Percentiles rank a stretch among this genome's conserved stretches.
These are phyloP conservation scores for Lecanicillium sp. DNA, from an alignment of 2,329 filamentous ascomycete genomes.

Conservation along the genomic window DNA sequence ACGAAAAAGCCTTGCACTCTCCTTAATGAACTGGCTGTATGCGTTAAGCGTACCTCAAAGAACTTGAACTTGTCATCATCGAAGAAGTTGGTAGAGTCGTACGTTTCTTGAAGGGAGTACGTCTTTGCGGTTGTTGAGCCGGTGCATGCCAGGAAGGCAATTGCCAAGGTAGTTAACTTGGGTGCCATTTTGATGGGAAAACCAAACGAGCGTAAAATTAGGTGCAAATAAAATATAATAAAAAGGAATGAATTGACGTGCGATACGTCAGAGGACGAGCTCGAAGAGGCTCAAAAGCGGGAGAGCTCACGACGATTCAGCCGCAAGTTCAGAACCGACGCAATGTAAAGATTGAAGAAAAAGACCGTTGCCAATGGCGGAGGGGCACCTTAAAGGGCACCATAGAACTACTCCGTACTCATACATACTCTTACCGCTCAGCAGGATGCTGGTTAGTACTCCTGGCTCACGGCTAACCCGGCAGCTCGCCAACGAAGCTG, in stretches of 20 bases:
- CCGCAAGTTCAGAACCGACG: too few relatives aligned
- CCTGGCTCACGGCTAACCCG: too few relatives aligned
- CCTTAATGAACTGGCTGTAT: too few relatives aligned
- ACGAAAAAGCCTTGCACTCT: too few relatives aligned
- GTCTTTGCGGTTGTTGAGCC: constrained; percentile 3
- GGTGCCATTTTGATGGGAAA: constrained; percentile 1
- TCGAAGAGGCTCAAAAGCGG: not conserved
- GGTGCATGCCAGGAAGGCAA: constrained; percentile 3
- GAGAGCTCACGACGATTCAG: too few relatives aligned
- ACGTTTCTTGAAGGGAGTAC: constrained; percentile 3
- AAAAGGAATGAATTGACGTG: constrained; percentile 6
- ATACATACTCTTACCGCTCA: too few relatives aligned
- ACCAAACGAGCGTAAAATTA: not conserved
- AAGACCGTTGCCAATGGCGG: too few relatives aligned
- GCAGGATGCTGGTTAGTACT: too few relatives aligned
- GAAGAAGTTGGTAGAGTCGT: constrained; percentile 32
- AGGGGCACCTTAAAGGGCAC: too few relatives aligned
- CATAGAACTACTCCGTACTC: too few relatives aligned
- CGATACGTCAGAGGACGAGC: constrained; percentile 9
- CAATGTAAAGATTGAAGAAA: too few relatives aligned
- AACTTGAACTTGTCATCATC: constrained; percentile 40
- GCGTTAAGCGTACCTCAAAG: constrained; percentile 27
- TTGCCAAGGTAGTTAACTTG: constrained; percentile 1
- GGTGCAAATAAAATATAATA: not conserved
- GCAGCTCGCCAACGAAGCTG: too few relatives aligned